These are phyloP conservation scores for Syncephalis plumigaleata DNA, from an alignment of 371 early-diverging fungal genomes.

Conservation along the genomic window DNA sequence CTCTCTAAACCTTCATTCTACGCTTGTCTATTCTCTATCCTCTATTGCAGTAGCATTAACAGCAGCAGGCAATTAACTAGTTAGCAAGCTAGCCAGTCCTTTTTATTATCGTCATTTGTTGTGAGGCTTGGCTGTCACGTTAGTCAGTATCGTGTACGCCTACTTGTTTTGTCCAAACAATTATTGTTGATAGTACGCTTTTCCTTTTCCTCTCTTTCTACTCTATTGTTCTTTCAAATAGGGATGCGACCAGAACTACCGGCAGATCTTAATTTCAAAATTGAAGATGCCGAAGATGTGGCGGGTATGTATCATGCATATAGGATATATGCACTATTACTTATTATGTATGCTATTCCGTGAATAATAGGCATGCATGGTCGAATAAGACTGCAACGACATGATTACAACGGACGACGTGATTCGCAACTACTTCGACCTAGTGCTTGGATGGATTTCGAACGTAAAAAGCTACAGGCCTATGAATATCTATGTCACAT, in stretches of 20 bases:
- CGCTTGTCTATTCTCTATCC: too few relatives aligned
- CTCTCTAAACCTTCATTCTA: too few relatives aligned
- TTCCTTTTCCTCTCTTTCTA: too few relatives aligned
- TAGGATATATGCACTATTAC: background rate
- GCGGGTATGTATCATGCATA: slow-evolving; percentile 12
- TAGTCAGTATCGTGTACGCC: too few relatives aligned
- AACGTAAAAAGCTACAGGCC: slow-evolving; percentile 80
- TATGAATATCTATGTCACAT: slow-evolving; percentile 99
- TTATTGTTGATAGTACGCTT: too few relatives aligned
- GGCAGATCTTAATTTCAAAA: slow-evolving; percentile 16
- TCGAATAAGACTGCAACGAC: background rate
- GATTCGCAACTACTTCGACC: background rate
- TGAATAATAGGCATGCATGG: background rate
- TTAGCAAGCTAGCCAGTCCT: too few relatives aligned
- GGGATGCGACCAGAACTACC: slow-evolving; percentile 7
- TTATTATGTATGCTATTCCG: background rate
- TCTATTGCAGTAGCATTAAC: too few relatives aligned
- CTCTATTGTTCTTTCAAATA: too few relatives aligned
- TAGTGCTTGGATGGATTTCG: slow-evolving; percentile 82
- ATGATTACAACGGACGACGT: background rate
- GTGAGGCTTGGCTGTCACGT: too few relatives aligned
- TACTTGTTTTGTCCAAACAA: too few relatives aligned
- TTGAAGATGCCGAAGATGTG: slow-evolving; percentile 23
- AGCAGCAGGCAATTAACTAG: too few relatives aligned
- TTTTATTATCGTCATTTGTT: too few relatives aligned